These are phyloP conservation scores for Solanum lycopersicoides DNA, from an alignment of 257 asterid species.

Conservation along the genomic window DNA sequence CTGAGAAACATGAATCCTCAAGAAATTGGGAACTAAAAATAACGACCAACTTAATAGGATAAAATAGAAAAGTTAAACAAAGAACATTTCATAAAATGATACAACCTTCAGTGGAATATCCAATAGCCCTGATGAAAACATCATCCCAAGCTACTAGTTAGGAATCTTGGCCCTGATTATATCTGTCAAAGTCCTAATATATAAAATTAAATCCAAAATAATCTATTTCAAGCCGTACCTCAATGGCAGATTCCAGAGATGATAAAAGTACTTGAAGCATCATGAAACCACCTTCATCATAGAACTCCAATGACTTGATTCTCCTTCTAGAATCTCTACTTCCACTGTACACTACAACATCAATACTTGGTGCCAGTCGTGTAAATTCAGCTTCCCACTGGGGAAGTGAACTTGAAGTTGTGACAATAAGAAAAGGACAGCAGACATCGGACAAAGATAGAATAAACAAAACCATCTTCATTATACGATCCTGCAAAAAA, in stretches of 20 bases:
- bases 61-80: neutral
- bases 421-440: conserved; percentile 49
- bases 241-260: conserved; percentile 33
- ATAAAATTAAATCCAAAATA: neutral
- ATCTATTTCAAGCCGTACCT: conserved; percentile 25
- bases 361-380: conserved; percentile 45
- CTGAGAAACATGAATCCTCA: neutral
- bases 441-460: conserved; percentile 27
- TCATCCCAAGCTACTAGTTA: neutral
- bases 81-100: neutral
- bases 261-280: conserved; percentile 48
- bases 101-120: neutral
- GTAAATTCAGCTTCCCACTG: conserved; percentile 63
- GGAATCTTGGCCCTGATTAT: neutral
- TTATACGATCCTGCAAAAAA: conserved; percentile 38
- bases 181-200: neutral
- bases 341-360: conserved; percentile 53
- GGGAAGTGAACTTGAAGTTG: conserved; percentile 26
- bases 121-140: neutral
- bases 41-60: neutral
- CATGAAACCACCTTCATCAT: conserved; percentile 34
- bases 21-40: neutral
- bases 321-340: conserved; percentile 29
- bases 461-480: conserved; percentile 29
- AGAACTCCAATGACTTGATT: conserved; percentile 52